Conservation (phyloP, 192 early-diverging fungal species). For the Coemansia aciculifera region DNA sequence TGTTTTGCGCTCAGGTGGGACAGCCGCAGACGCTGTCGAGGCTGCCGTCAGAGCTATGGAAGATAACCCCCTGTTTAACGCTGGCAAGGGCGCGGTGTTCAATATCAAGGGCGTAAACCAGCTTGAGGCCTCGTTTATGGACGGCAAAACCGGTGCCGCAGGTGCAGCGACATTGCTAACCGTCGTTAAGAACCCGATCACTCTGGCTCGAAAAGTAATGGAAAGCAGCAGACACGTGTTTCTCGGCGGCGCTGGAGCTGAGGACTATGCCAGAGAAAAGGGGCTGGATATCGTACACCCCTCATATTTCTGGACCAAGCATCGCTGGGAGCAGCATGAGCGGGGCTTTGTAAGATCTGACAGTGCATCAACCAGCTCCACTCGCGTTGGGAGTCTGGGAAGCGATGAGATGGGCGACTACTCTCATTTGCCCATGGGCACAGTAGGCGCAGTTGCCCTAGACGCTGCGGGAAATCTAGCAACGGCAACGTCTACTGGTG, state of each 20-base stretch:
- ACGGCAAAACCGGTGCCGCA: conserved; percentile 24
- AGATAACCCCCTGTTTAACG: conserved; percentile 45
- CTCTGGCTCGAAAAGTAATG: conserved; percentile 45
- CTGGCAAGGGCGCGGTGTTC: conserved; percentile 38
- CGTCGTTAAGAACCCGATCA: conserved; percentile 34
- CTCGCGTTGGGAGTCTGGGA: not conserved
- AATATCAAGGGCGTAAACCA: conserved; percentile 32
- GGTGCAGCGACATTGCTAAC: conserved; percentile 42
- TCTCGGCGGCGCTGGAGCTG: conserved; percentile 31
- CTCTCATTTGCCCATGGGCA: conserved; percentile 37
- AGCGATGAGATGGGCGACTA: conserved; percentile 2
- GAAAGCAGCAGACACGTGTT: conserved; percentile 30
- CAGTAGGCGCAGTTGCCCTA: conserved; percentile 38
- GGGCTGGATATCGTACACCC: conserved; percentile 35
- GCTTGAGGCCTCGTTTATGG: conserved; percentile 39
- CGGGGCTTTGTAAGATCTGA: conserved; percentile 15
- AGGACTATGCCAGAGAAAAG: conserved; percentile 21
- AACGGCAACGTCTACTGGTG: conserved; percentile 40
- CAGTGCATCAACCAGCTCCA: not conserved
- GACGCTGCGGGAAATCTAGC: conserved; percentile 24
- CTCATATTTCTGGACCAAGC: conserved; percentile 40
- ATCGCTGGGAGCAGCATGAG: conserved; percentile 45
- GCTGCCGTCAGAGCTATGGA: conserved; percentile 42
- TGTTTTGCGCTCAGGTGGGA: conserved; percentile 19
- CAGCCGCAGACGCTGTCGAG: conserved; percentile 46